Base-by-base conservation (phyloP, 1,284 basidiomycete genomes). In the Coniferiporia weirii region DNA sequence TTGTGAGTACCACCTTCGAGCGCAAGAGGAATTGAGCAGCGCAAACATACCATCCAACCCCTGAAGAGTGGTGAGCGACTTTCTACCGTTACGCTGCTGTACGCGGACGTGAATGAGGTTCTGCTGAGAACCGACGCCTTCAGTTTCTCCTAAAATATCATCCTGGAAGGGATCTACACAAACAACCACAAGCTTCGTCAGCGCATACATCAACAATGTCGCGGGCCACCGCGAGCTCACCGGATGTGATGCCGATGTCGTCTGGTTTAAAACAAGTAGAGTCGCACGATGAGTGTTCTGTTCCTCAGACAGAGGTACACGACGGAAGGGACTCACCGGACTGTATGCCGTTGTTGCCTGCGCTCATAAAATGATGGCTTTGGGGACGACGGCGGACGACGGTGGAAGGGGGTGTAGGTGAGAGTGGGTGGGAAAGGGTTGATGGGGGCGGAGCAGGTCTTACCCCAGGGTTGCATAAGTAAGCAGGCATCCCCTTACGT, bases 21-120 rank as follows among this genome's bases (percentile, higher is more conserved):
- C 44, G n/a, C 52, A 53, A 64, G 59, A 48, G 56, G 52, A 27
- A 54, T 19, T 10, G 47, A 20, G 53, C 50, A 52, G 56, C 57
- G 53, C 7, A 32, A 34, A 76, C 85, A 66, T 66, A 93, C 94
- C 87, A 62, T 93, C 93, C 64, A 99, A 78, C 65, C 97, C 97
- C 77, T 99, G 96, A 66, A 99, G 82, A 61, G 96, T 99, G 47
- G 97, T 99, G 78, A 99, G 79, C 64, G 95, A 98, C 84, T 99
- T 99, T 69, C 97, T 86, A 67, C 97, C 97, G 85, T 99, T 99
- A 70, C 97, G 85, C 78, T 99, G 97, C 77, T 99, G 97, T 71
- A 99, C 92, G 80, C 93, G 93, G 71, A 96, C 91, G 74, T 95
- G 93, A 73, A 95, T 93, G 76, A 95, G 93, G 74, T 93, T 87